Conservation (phyloP, 306 rosid species). For the Cyclanthera cordifolia region DNA sequence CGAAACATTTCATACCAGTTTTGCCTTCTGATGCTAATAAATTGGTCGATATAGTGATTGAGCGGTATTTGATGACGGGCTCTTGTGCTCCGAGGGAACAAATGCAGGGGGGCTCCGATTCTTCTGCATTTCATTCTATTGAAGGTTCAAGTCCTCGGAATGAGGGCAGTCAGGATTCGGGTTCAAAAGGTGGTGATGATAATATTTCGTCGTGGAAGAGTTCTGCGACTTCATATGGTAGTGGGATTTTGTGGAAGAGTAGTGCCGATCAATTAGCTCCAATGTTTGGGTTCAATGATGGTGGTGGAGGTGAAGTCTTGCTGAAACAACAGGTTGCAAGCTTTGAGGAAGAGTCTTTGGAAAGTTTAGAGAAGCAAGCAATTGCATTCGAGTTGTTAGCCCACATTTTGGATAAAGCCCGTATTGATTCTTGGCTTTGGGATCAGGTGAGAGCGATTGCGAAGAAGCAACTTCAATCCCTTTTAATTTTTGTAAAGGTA, state of each 20-base stretch:
- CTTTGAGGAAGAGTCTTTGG: conserved; percentile 85
- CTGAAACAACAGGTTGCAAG: conserved; percentile 53
- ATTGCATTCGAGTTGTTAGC: conserved; percentile 74
- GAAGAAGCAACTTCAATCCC: conserved; percentile 75
- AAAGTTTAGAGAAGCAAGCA: conserved; percentile 74
- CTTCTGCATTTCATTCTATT: conserved; percentile 51
- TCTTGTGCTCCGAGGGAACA: conserved; percentile 33
- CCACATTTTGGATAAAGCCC: conserved; percentile 50
- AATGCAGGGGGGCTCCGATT: conserved; percentile 29
- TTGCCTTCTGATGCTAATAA: conserved; percentile 41
- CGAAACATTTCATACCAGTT: conserved; percentile 58
- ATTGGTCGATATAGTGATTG: conserved; percentile 44
- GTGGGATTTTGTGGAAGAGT: conserved; percentile 52
- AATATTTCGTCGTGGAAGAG: conserved; percentile 47
- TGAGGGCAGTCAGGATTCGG: conserved; percentile 42
- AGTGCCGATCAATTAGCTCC: conserved; percentile 51
- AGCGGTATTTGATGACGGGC: conserved; percentile 33
- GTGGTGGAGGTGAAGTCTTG: conserved; percentile 25
- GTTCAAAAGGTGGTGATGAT: conserved; percentile 41
- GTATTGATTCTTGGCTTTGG: conserved; percentile 50
- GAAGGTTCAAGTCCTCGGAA: conserved; percentile 42
- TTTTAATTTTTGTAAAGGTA: conserved; percentile 76
- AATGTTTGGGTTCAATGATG: conserved; percentile 52
- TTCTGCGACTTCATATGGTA: conserved; percentile 41
- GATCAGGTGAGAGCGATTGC: conserved; percentile 70